A percentile compares a stretch with the other conserved stretches of the same genome.
phyloP scores from a whole-genome alignment of 495 filamentous ascomycete genomes.

The Aspergillus incahuasiensis region DNA sequence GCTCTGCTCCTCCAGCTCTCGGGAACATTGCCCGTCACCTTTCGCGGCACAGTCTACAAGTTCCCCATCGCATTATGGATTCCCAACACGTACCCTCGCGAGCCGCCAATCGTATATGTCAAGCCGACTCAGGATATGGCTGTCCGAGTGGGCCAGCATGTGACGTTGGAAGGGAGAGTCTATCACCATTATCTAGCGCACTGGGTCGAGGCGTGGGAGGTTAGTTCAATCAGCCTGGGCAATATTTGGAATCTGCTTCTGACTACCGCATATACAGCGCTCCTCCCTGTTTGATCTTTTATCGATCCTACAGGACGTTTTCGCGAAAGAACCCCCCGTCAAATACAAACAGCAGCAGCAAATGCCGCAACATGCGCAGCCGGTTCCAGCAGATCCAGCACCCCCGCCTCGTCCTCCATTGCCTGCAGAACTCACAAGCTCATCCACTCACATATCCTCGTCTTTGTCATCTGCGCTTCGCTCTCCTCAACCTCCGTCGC shows the following conservation, averaged over 20 bases:
- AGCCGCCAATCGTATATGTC: conserved; percentile 82
- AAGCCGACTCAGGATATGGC: conserved; percentile 85
- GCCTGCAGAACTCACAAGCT: conserved; percentile 54
- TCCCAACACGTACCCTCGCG: conserved; percentile 84
- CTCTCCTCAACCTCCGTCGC: conserved; percentile 8
- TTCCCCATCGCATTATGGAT: conserved; percentile 94
- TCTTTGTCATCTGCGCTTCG: background rate
- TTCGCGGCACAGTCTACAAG: conserved; percentile 83
- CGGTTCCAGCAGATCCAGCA: conserved; percentile 39
- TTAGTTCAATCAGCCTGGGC: conserved; percentile 43
- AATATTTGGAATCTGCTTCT: background rate
- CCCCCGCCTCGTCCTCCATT: conserved; percentile 65
- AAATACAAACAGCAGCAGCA: conserved; percentile 56
- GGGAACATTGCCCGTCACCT: conserved; percentile 81
- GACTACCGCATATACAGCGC: conserved; percentile 47
- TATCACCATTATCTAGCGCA: conserved; percentile 94
- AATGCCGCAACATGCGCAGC: conserved; percentile 39
- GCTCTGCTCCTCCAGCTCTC: conserved; percentile 82
- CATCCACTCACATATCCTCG: conserved; percentile 12
- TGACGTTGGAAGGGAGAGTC: conserved; percentile 87
- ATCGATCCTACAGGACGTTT: conserved; percentile 77
- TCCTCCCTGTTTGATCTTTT: conserved; percentile 78
- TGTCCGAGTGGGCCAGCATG: conserved; percentile 86
- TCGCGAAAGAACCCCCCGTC: conserved; percentile 91
- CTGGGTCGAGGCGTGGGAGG: conserved; percentile 88